Evolutionary conservation across 768 basidiomycete species (phyloP), one percentile per base, ranked within the genome.

Genomic region (Tylopilus balloui): DNA sequence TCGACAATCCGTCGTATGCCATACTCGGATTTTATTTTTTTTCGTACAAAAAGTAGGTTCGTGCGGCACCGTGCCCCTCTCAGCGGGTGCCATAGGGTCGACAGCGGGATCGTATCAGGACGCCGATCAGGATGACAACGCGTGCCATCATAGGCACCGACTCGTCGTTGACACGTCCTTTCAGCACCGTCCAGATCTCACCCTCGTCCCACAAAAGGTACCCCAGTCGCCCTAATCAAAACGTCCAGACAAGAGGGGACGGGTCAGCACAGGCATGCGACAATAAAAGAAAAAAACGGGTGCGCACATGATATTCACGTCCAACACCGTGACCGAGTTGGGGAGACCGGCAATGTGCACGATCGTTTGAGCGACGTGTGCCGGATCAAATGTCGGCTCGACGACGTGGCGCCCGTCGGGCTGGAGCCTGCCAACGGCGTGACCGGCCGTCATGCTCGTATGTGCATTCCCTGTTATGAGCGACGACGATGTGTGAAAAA

Each of bases 291-390:
- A 32, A 24, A 46, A n/a, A n/a, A n/a, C n/a, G n/a, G n/a, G n/a
- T 4, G 73, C 81, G 48, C 56, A 89, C 89, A 89, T 85, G 57
- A 91, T 83, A 41, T 78, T 84, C 56, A 88, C 71, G 19, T 83
- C 77, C 32, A 88, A 74, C 46, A 92, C 76, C 15, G 84, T 82
- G 5, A 87, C 84, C 42, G 81, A 78, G 13, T 75, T 73, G 0
- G 88, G 88, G 34, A 92, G 71, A 37, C 71, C 71, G 3, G 86
- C 85, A 43, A 91, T 77, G 59, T 88, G 80, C 8, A 86, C 83
- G 31, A 92, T 67, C 1, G 84, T 77, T 47, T 80, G 72, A 0
- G 81, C 88, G 35, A 92, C 88, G 59, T 92, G 79, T 50, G 78
- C 60, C 8, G 81, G 83, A 51, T 88, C 83, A 60, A 91, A 86